Evolutionary conservation across 768 basidiomycete genomes (phyloP).

Genomic region (Rhizopogon vinicolor): DNA sequence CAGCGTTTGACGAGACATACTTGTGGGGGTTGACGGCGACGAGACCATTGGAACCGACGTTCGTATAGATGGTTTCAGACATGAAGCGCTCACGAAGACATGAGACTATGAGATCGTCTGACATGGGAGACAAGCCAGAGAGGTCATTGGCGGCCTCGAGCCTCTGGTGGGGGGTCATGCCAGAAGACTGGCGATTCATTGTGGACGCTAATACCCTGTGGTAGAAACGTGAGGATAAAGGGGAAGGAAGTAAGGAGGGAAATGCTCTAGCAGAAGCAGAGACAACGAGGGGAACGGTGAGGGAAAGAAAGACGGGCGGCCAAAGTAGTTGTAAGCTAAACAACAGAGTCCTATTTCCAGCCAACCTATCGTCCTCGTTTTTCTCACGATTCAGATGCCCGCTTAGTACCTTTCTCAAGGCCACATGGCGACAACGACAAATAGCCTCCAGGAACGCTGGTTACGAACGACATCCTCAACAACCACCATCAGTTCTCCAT

Average conservation of each 20-base stretch:
- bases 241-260: not conserved
- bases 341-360: conserved; percentile 13
- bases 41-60: conserved; percentile 62
- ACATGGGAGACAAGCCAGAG: conserved; percentile 55
- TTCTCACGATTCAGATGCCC: conserved; percentile 3
- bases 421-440: not conserved
- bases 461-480: no score
- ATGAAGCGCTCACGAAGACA: conserved; percentile 86
- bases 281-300: not conserved
- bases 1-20: conserved; percentile 78
- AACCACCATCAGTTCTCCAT: not conserved
- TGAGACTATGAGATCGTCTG: conserved; percentile 82
- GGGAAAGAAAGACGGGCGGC: conserved; percentile 7
- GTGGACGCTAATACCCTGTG: conserved; percentile 1
- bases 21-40: conserved; percentile 94
- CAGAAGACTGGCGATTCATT: conserved; percentile 42
- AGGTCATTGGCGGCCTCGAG: conserved; percentile 74
- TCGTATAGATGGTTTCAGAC: conserved; percentile 78
- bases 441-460: no score
- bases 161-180: conserved; percentile 52
- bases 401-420: not conserved
- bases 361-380: not conserved
- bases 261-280: conserved; percentile 2
- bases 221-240: not conserved
- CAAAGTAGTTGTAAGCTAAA: conserved; percentile 1